Base-by-base conservation (phyloP, 768 basidiomycete genomes). In the Boletus insuetus region DNA sequence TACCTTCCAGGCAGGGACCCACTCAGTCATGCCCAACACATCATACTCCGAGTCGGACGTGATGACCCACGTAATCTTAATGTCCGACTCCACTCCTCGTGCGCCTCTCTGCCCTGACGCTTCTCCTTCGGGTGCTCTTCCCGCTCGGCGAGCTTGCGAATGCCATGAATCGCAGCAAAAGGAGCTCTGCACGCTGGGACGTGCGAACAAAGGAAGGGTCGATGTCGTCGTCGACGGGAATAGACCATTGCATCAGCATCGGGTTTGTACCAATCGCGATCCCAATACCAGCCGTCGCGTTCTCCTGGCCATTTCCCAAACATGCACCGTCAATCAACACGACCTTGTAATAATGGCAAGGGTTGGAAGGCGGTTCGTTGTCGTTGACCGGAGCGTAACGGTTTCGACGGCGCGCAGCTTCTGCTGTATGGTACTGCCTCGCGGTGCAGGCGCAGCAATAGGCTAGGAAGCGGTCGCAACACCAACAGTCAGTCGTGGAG, bases 321-420 rank as follows among this genome's bases (percentile, higher is more conserved):
- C 74, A 75, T 7, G 73, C 60, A 7, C 75, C 75, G 37, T 74
- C 74, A 9, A 68, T 65, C 58, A 68, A 73, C n/a, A 64, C 68
- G 29, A 75, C n/a, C n/a, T 50, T 50, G 46, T 62, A 62, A 29
- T 65, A 49, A 44, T 70, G 69, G 46, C 72, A 72, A 6, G 11
- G 50, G 4, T 10, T 56, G n/a, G 20, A 41, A 8, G 39, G 46
- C 13, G 22, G 6, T 12, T 40, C 42, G 39, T 42, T 37, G 20
- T 37, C 42, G 17, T 39, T 26, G 24, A 17, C n/a, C n/a, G 29
- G 24, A 37, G 10, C 6, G 35, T 19, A 24, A 7, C 19, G 53
- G 9, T 10, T 3, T 14, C 13, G 20, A 24, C 41, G 31, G 4
- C 32, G 48, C 17, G 26, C n/a, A 1, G 17, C 40, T 16, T 32